Evolutionary conservation across 2,329 filamentous ascomycete genomes (phyloP), one percentile per base, ranked within the genome.

Genomic region (Fusarium annulatum): DNA sequence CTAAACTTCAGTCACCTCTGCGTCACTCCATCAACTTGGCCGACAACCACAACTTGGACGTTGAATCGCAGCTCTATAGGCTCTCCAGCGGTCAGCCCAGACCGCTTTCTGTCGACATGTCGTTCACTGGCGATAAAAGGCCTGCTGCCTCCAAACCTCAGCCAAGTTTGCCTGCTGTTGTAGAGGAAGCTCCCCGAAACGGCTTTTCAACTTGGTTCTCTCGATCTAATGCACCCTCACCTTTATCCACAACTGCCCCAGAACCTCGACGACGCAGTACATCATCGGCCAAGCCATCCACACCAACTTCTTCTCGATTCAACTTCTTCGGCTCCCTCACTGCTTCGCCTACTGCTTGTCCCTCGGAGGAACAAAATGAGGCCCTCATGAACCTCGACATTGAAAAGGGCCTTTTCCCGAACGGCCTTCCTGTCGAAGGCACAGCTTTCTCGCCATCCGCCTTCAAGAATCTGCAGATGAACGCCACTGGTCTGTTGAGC

Each of bases 401-500:
- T 43, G 85, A 88, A 38, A 79, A 85, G 3, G 86, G 86, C 1
- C 84, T 92, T 18, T 90, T 87, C 67, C 88, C 89, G 0, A 71
- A 80, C 2, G 82, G 83, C 5, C 76, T 82, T 1, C 82, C 86
- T 2, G 73, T 76, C 0, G 83, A 86, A 18, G 80, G 83, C 42
- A 86, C 89, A 45, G 77, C 86, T 3, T 89, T 90, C 78, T 90
- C 89, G 2, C 89, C 89, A 1, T 84, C 87, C 1, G 86, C 87
- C 15, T 92, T 87, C 81, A 90, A 89, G 78, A 91, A 89, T 77
- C 83, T 91, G n/a, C 88, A 89, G 65, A 80, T 83, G 71, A 90
- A 89, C 64, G 90, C 90, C 6, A 82, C 84, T 9, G 87, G 88
- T 8, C 80, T 91, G 9, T 79, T 92, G 30, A 83, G 82, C 28